Base-by-base conservation (phyloP, 1,139 yeast genomes). In the Nematodospora anomalae region DNA sequence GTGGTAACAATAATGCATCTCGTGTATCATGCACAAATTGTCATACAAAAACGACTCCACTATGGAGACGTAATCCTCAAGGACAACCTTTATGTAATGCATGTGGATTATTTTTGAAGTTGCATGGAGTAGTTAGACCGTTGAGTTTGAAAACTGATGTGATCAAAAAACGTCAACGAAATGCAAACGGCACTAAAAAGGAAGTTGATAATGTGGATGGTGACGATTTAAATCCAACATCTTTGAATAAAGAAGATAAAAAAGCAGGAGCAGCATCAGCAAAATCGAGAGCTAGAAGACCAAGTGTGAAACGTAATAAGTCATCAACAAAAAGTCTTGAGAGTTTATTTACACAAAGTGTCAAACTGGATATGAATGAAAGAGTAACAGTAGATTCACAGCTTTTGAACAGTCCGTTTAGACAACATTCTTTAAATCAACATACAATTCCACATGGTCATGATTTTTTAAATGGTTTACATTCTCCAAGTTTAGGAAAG, bases 121-220 rank as follows among this genome's bases (percentile, higher is more conserved):
- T 77, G 26, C 82, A 77, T 47, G 83, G 83, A 20, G 77, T 76
- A 7, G 74, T 76, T 4, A 54, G 82, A 32, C 82, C 81, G 5
- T 62, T 75, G 35, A 63, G 92, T 28, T 66, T 90, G 48, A 90
- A 90, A 58, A 88, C 96, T 3, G 96, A 89, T 61, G 89, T 89
- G 10, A 90, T 90, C 52, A 87, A 88, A 62, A 83, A 92, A 41
- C 74, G 97, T 53, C 53, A 40, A 40, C 35, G 45, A 27, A 29
- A 16, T 26, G 18, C 24, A 12, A 24, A n/a, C 18, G 29, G 14
- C 7, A 16, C 36, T 20, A 32, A 33, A 33, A 32, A 35, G 20
- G 33, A 39, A 46, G 24, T 28, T 5, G 38, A 32, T 10, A 44
- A 36, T 18, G n/a, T n/a, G n/a, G 72, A 64, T 47, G 71, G 71